These are phyloP conservation scores for Diaporthe longicolla DNA, from an alignment of 2,329 filamentous ascomycete species.

Conservation along the genomic window DNA sequence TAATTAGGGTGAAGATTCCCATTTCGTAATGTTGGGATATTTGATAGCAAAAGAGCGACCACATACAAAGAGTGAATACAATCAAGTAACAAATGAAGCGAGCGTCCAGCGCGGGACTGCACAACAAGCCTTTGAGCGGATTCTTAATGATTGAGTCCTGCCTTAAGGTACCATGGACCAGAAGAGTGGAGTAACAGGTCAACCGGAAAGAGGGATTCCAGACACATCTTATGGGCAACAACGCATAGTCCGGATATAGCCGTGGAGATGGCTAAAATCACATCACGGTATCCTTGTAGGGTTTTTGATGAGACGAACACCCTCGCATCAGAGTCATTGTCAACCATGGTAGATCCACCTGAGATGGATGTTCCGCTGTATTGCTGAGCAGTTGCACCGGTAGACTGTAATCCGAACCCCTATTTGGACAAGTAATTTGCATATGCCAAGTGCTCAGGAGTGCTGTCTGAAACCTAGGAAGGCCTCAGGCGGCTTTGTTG, in stretches of 20 bases:
- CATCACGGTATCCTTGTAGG: not conserved
- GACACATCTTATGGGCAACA: slow-evolving; percentile 9
- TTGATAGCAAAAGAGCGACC: not conserved
- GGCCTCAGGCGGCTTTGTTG: not conserved
- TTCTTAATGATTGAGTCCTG: not conserved
- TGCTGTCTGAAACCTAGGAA: slow-evolving; percentile 15
- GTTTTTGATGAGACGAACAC: slow-evolving; percentile 29
- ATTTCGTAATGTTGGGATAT: not conserved
- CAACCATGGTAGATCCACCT: slow-evolving; percentile 19
- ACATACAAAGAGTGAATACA: slow-evolving; percentile 32
- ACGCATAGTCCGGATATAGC: not conserved
- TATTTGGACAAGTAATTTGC: slow-evolving; percentile 6
- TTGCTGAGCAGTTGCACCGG: slow-evolving; percentile 9
- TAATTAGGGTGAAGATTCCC: not conserved
- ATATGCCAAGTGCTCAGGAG: slow-evolving; percentile 27
- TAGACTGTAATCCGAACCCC: not conserved
- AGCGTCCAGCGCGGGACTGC: slow-evolving; percentile 22
- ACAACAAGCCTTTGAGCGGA: not conserved
- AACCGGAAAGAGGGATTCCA: not conserved
- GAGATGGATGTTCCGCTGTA: not conserved
- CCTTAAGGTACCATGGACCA: not conserved
- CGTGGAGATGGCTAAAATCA: not conserved
- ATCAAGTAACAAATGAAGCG: slow-evolving; percentile 9
- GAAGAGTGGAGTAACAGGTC: not conserved
- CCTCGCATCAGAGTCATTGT: slow-evolving; percentile 24